Evolutionary conservation across 805 yeast genomes (phyloP), one percentile per base, ranked within the genome.

Genomic region (Metschnikowia proteae): DNA sequence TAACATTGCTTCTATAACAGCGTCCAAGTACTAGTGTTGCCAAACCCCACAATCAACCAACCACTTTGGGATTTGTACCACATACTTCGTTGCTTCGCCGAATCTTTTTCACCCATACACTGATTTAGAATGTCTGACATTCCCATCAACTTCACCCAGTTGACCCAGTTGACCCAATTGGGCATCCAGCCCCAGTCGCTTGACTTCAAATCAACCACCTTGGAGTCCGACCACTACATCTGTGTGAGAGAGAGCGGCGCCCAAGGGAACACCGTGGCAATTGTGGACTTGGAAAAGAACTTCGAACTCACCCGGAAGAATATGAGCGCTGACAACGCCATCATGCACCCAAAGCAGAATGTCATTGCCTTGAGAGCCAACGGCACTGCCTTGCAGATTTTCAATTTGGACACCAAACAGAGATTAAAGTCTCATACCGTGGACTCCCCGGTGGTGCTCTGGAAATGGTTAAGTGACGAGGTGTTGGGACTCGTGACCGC

Each of bases 251-350:
- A 85, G 64, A 68, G 80, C 30, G 78, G 64, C 44, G 78, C 81
- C 40, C 58, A 54, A 33, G 83, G 92, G 52, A 91, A 89, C 70
- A 79, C 94, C n/a, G 98, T 95, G 46, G 96, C 96, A 38, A 94
- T 94, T 60, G 81, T 94, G 54, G 95, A 94, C 64, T 76, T 94
- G 62, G 77, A 81, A 55, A 83, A 87, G 64, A 82, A 82, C 73
- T 88, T 88, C 69, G 79, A 81, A 59, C 82, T 91, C 52, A 85
- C 87, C 23, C 83, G 95, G 64, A 92, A 94, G 70, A 86, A 88
- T 67, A 94, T 94, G 96, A 80, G 88, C 48, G 99, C 99, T 39
- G 99, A 94, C 70, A 87, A 90, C 54, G 98, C 97, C 44, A 94
- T 94, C 64, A 84, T 94, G 94, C 95, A 90, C 68, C 98, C 99